Conservation (phyloP, 805 yeast genomes). For the Sporopachydermia quercuum region DNA sequence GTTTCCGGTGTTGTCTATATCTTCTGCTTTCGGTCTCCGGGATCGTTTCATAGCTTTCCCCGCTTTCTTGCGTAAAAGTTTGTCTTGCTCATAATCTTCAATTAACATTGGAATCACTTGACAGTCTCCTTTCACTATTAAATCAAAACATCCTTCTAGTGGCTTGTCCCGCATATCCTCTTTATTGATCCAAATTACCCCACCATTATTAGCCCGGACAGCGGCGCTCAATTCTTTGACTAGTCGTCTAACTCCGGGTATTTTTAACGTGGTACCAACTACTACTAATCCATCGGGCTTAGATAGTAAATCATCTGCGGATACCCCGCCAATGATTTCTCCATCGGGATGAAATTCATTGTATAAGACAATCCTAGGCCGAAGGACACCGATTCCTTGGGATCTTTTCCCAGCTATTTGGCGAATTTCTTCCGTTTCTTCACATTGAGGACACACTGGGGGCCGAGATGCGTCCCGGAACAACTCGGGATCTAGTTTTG, state of each 20-base stretch:
- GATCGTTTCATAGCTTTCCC: constrained; percentile 12
- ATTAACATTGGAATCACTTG: constrained; percentile 32
- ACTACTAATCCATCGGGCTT: constrained; percentile 68
- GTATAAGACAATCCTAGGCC: constrained; percentile 58
- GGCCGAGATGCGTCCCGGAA: constrained; percentile 25
- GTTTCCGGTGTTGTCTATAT: constrained; percentile 9
- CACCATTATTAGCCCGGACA: constrained; percentile 41
- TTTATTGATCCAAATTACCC: constrained; percentile 45
- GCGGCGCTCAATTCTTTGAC: constrained; percentile 45
- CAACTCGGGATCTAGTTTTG: constrained; percentile 35
- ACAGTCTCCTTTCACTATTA: constrained; percentile 51
- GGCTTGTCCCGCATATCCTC: constrained; percentile 30
- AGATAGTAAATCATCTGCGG: constrained; percentile 46
- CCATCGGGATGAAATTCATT: constrained; percentile 78
- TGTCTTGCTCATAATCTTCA: constrained; percentile 13
- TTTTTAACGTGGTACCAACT: constrained; percentile 75
- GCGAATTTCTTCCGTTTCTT: constrained; percentile 41
- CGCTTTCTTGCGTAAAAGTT: constrained; percentile 6
- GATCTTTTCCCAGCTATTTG: constrained; percentile 46
- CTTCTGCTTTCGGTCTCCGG: constrained; percentile 11
- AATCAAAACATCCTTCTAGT: constrained; percentile 40
- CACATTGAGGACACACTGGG: constrained; percentile 54
- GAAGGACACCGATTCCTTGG: constrained; percentile 44
- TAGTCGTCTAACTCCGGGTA: constrained; percentile 54
- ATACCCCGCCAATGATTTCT: constrained; percentile 66